Evolutionary conservation across 345 rosid genomes (phyloP).

Genomic region (Brassica carinata): DNA sequence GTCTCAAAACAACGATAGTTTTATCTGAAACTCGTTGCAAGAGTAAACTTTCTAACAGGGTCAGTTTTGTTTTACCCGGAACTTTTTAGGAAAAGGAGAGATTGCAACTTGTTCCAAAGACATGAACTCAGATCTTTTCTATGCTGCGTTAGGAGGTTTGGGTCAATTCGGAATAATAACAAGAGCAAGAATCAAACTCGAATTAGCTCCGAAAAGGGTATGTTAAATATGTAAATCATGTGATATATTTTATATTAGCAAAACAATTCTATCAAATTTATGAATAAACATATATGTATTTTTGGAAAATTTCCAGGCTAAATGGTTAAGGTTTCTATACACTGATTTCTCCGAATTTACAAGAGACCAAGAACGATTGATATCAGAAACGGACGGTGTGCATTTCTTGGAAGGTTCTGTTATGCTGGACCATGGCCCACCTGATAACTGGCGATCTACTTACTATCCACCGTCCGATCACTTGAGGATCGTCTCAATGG

Average conservation of each 20-base stretch:
- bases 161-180: slow-evolving; percentile 86
- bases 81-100: slow-evolving; percentile 65
- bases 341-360: slow-evolving; percentile 59
- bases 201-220: slow-evolving; percentile 65
- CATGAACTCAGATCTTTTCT: slow-evolving; percentile 63
- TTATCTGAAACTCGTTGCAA: not conserved
- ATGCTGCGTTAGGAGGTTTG: slow-evolving; percentile 73
- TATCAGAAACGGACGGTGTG: slow-evolving; percentile 51
- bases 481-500: slow-evolving; percentile 53
- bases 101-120: slow-evolving; percentile 55
- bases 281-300: not conserved
- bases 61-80: not conserved
- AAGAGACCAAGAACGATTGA: slow-evolving; percentile 65
- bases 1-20: slow-evolving; percentile 1
- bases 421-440: slow-evolving; percentile 52
- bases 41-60: slow-evolving; percentile 13
- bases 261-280: not conserved
- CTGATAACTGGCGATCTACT: slow-evolving; percentile 58
- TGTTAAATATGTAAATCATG: not conserved
- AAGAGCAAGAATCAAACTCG: slow-evolving; percentile 66
- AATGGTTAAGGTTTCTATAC: slow-evolving; percentile 80
- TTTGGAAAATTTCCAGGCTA: slow-evolving; percentile 44
- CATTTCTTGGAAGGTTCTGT: slow-evolving; percentile 76
- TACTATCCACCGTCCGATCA: slow-evolving; percentile 60
- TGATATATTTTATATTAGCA: not conserved